Evolutionary conservation across 805 yeast genomes (phyloP).

Genomic region (Lipomyces sp.): DNA sequence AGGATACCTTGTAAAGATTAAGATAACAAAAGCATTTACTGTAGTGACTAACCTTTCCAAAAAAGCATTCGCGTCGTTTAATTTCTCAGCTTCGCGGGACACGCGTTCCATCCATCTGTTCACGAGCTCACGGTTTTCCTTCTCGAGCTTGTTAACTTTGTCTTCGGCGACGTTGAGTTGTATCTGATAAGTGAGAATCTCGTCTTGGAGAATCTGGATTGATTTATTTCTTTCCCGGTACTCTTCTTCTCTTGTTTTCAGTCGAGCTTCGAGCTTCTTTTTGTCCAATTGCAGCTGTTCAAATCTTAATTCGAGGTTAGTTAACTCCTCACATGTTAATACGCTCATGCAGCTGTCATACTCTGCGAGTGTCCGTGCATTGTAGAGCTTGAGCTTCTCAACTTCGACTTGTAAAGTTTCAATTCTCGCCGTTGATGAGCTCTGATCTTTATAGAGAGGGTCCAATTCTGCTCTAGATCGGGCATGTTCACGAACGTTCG

Average conservation of each 20-base stretch:
- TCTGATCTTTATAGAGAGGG: conserved; percentile 32
- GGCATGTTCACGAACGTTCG: conserved; percentile 3
- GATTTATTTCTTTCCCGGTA: conserved; percentile 56
- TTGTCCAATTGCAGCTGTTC: conserved; percentile 41
- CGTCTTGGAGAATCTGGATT: conserved; percentile 68
- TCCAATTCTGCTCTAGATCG: conserved; percentile 21
- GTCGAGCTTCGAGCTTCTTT: conserved; percentile 41
- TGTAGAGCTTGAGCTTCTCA: conserved; percentile 4
- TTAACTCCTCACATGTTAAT: not conserved
- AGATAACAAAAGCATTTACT: conserved; percentile 5
- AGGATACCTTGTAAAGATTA: not conserved
- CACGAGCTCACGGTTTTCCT: conserved; percentile 58
- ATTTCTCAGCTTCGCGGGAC: conserved; percentile 61
- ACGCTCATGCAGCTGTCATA: conserved; percentile 2
- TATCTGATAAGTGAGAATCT: conserved; percentile 62
- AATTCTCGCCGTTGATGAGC: conserved; percentile 25
- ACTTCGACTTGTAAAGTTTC: conserved; percentile 19
- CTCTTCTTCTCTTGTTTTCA: conserved; percentile 41
- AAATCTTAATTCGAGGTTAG: conserved; percentile 3
- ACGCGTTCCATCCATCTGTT: conserved; percentile 65
- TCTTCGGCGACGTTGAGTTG: conserved; percentile 56
- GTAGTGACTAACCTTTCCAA: conserved; percentile 37
- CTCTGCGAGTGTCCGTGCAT: conserved; percentile 25
- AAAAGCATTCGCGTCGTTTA: conserved; percentile 56
- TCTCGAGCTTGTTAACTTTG: conserved; percentile 48